Evolutionary conservation across 257 asterid genomes (phyloP).

Genomic region (Jacaranda mimosifolia): DNA sequence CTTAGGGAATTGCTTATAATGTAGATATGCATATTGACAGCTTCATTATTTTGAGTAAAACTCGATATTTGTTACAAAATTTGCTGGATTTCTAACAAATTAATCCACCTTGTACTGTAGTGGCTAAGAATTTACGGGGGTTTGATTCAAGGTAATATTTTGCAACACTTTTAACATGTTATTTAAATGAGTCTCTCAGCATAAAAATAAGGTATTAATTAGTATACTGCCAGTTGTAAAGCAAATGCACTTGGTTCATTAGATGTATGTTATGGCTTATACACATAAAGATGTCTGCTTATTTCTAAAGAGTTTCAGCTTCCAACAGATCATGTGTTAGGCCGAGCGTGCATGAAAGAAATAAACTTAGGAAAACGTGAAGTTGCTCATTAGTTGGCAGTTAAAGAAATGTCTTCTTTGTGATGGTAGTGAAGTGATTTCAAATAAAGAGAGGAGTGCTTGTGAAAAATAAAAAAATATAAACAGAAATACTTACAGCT

Average conservation of each 20-base stretch:
- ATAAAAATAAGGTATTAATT: too few species aligned
- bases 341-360: slow-evolving; percentile 48
- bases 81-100: not conserved
- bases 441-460: slow-evolving; percentile 3
- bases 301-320: slow-evolving; percentile 45
- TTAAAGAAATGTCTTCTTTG: slow-evolving; percentile 40
- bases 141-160: not conserved
- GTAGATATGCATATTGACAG: too few species aligned
- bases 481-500: slow-evolving; percentile 29
- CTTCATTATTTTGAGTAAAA: too few species aligned
- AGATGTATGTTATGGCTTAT: not conserved
- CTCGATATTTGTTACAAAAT: too few species aligned
- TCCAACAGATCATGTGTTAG: slow-evolving; percentile 50
- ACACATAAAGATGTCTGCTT: not conserved
- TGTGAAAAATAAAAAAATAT: slow-evolving; percentile 17
- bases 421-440: slow-evolving; percentile 29
- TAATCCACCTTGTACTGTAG: not conserved
- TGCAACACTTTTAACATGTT: not conserved
- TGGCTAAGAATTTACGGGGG: not conserved
- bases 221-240: not conserved
- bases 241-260: not conserved
- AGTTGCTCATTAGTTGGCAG: slow-evolving; percentile 42
- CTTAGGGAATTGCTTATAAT: too few species aligned
- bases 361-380: slow-evolving; percentile 44
- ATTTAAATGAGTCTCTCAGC: not conserved